Evolutionary conservation across 1,284 basidiomycete genomes (phyloP), one percentile per base, ranked within the genome.

Genomic region (Ganoderma lucidum): DNA sequence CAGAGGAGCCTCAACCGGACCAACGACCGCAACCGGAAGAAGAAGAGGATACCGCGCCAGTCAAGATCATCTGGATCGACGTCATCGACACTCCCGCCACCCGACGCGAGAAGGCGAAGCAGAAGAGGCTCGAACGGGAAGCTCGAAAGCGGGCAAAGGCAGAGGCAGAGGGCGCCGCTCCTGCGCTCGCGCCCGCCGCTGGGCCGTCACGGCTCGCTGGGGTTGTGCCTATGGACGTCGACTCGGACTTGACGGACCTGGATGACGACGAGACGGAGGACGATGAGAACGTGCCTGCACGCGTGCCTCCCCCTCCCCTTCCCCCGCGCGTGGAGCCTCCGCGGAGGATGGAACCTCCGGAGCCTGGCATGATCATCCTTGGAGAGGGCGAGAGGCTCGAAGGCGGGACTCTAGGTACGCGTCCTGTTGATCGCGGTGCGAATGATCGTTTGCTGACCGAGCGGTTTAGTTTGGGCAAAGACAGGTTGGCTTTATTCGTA

Each of bases 71-170:
- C 63, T 85, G 90, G 68, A 86, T 93, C 67, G 91, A 93, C 75
- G 86, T 88, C 65, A 81, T 93, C 28, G 92, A 93, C 74, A 90
- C 91, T 0, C 91, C 91, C 44, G 85, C 85, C 6, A 90, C 84
- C 44, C 86, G 91, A 4, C 83, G 85, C 64, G 84, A 87, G 76
- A 91, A 90, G 77, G 82, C 83, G 35, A 76, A 81, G 66, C 83
- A 83, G 39, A 81, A 81, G 68, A 86, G 83, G 76, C 85, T 82
- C 14, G 84, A 86, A 73, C 83, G 76, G 56, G 69, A 69, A 51
- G 71, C 64, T 2, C 59, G 62, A 6, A 61, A 71, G 59, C 65
- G 48, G 59, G 69, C 70, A 15, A 59, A 48, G 4, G 70, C 71
- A 5, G 70, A 71, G 53, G 70, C 67, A 1, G 67, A 69, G 2